These are phyloP conservation scores for Hypoxylon rickii DNA, from an alignment of 495 filamentous ascomycete species.

Conservation along the genomic window DNA sequence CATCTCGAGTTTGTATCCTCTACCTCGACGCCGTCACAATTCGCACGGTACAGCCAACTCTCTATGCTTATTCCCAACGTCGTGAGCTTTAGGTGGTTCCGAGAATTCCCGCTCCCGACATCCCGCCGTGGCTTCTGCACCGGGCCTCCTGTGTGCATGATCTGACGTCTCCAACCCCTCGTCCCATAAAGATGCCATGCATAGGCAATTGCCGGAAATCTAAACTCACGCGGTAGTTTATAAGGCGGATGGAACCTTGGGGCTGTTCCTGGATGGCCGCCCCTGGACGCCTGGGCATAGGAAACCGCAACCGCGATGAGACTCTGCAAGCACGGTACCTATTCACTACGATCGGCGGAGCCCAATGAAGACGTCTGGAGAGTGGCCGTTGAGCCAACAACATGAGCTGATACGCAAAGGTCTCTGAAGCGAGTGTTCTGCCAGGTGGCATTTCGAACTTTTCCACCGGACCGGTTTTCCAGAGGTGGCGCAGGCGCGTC, in stretches of 20 bases:
- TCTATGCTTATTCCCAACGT: background rate
- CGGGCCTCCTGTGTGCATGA: background rate
- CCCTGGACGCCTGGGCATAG: too few species aligned
- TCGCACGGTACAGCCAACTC: slow-evolving; percentile 22
- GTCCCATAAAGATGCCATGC: background rate
- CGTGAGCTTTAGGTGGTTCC: background rate
- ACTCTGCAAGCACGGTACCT: background rate
- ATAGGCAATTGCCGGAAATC: background rate
- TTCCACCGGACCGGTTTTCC: slow-evolving; percentile 31
- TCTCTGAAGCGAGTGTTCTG: background rate
- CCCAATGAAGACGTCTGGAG: background rate
- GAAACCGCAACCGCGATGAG: background rate
- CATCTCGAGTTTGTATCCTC: slow-evolving; percentile 18
- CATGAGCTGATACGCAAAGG: background rate
- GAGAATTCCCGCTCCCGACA: slow-evolving; percentile 5
- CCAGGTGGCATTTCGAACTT: background rate
- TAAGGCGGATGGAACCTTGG: slow-evolving; percentile 18
- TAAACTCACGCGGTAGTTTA: slow-evolving; percentile 9
- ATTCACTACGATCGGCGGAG: background rate
- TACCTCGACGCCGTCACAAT: slow-evolving; percentile 12
- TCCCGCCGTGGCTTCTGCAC: slow-evolving; percentile 2
- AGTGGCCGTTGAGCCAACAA: background rate
- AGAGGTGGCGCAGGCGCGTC: slow-evolving; percentile 7
- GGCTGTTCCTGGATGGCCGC: background rate
- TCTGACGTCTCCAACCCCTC: background rate